phyloP scores from a whole-genome alignment of 306 rosid genomes.

The Casuarina cunninghamiana region DNA sequence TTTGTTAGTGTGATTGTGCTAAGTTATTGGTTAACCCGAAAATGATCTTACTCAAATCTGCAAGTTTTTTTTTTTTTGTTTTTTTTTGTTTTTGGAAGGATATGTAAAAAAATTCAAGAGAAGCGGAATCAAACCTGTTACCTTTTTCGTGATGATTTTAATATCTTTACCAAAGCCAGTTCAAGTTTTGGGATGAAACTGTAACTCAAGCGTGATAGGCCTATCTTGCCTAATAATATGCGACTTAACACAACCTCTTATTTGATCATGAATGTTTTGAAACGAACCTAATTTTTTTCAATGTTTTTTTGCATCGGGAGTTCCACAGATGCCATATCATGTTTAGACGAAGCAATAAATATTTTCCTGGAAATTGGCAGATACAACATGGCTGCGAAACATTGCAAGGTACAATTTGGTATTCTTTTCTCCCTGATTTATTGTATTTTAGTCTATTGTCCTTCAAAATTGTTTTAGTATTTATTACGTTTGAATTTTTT shows the following conservation, averaged over 20 bases:
- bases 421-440: neutral
- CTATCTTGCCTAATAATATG: neutral
- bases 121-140: neutral
- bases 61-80: neutral
- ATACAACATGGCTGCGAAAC: conserved; percentile 46
- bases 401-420: conserved; percentile 41
- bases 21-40: too few species aligned
- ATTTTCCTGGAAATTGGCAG: conserved; percentile 50
- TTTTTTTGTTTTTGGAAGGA: neutral
- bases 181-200: neutral
- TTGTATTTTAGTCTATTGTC: neutral
- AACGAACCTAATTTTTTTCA: neutral
- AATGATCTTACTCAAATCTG: neutral
- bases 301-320: neutral
- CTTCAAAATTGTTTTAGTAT: neutral
- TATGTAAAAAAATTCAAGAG: neutral
- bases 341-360: conserved; percentile 47
- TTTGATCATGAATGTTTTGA: neutral
- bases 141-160: neutral
- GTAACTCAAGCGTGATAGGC: neutral
- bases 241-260: neutral
- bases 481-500: neutral
- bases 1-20: neutral
- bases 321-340: conserved; percentile 46
- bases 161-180: neutral